phyloP scores from a whole-genome alignment of 305 asterid genomes.

The Solanum hybrid region DNA sequence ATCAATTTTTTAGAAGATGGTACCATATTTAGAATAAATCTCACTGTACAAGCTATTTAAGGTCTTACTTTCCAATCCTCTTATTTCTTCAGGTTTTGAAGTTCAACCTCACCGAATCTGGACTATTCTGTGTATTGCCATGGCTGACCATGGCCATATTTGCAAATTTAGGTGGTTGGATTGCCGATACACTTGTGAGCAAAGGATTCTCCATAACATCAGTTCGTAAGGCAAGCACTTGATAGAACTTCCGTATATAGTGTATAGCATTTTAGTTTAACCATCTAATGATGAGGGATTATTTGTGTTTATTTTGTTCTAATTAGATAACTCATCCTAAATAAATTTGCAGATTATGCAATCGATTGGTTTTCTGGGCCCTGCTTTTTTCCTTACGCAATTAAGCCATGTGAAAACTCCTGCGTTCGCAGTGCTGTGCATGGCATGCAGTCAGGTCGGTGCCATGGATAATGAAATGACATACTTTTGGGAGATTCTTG shows the following conservation, averaged over 20 bases:
- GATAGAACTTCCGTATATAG: background rate
- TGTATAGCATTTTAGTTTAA: background rate
- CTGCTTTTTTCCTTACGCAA: conserved; percentile 85
- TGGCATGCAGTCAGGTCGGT: conserved; percentile 94
- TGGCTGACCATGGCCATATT: conserved; percentile 54
- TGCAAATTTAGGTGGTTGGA: conserved; percentile 55
- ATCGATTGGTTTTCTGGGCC: conserved; percentile 85
- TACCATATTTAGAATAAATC: background rate
- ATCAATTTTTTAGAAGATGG: background rate
- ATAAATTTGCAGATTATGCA: conserved; percentile 71
- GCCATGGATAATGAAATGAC: conserved; percentile 3
- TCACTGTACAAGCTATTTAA: background rate
- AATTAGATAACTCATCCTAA: background rate
- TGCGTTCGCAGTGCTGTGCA: conserved; percentile 86
- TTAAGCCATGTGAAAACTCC: conserved; percentile 82
- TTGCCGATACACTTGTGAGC: conserved; percentile 50
- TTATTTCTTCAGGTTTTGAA: conserved; percentile 35
- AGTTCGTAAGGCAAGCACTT: conserved; percentile 61
- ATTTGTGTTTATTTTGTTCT: background rate
- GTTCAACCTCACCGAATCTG: conserved; percentile 55
- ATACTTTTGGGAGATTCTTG: conserved; percentile 3
- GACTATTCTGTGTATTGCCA: conserved; percentile 44
- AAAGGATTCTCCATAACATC: conserved; percentile 51
- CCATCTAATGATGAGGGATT: background rate
- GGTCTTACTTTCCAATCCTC: background rate